phyloP scores from a whole-genome alignment of 139 green algal genomes.

The Volvox africanus region DNA sequence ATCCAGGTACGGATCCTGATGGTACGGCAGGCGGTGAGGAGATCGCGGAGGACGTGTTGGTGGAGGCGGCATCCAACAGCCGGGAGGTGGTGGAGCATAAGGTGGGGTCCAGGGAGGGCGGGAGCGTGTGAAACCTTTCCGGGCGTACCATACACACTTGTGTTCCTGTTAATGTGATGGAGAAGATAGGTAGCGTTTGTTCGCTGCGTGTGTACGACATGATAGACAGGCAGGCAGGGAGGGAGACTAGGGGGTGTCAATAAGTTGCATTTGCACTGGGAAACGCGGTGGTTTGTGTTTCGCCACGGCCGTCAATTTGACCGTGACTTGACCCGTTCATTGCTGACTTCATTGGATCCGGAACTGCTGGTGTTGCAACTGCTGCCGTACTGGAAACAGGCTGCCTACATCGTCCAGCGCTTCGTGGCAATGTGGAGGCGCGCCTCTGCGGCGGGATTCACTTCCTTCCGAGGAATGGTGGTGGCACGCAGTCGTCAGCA shows the following conservation, averaged over 20 bases:
- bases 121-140: neutral
- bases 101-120: neutral
- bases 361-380: neutral
- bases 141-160: too few relatives aligned
- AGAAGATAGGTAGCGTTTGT: too few relatives aligned
- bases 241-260: too few relatives aligned
- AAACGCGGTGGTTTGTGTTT: too few relatives aligned
- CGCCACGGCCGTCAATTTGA: neutral
- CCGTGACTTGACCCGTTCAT: neutral
- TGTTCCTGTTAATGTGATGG: too few relatives aligned
- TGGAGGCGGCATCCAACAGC: slow-evolving; percentile 61
- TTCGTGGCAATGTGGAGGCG: slow-evolving; percentile 45
- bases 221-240: too few relatives aligned
- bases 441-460: slow-evolving; percentile 18
- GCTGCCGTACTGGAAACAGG: neutral
- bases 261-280: too few relatives aligned
- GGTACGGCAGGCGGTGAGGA: neutral
- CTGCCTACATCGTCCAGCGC: slow-evolving; percentile 37
- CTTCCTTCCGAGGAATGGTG: slow-evolving; percentile 56
- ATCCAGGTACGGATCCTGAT: neutral
- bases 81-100: slow-evolving; percentile 57
- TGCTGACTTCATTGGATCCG: neutral
- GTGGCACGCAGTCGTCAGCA: slow-evolving; percentile 58
- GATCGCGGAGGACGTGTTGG: slow-evolving; percentile 50
- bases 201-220: too few relatives aligned